phyloP scores from a whole-genome alignment of 225 moss, liverwort and hornwort genomes.

The Physcomitrellopsis africana region DNA sequence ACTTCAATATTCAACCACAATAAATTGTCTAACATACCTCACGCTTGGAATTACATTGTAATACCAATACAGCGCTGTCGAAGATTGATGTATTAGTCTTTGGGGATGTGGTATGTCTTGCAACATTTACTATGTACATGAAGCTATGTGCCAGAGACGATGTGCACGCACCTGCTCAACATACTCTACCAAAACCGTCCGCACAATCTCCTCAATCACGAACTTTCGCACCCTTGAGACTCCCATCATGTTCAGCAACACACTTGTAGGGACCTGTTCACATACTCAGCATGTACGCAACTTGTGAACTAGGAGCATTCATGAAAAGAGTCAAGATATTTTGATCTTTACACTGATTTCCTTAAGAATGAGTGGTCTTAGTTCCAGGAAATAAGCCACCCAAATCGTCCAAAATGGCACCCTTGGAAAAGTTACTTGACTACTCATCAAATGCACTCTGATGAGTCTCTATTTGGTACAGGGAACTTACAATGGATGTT shows the following conservation, averaged over 20 bases:
- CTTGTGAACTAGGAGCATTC: constrained; percentile 1
- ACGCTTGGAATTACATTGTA: background rate
- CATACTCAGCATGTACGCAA: background rate
- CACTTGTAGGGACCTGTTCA: constrained; percentile 73
- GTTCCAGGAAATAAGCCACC: background rate
- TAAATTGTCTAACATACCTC: background rate
- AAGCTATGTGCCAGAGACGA: background rate
- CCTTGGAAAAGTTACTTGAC: background rate
- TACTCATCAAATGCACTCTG: background rate
- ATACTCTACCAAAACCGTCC: constrained; percentile 68
- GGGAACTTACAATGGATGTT: constrained; percentile 71
- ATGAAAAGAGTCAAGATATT: background rate
- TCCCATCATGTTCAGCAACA: constrained; percentile 81
- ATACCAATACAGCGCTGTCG: background rate
- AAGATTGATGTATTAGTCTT: background rate
- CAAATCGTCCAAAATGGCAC: background rate
- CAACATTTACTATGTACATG: background rate
- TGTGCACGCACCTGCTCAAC: constrained; percentile 72
- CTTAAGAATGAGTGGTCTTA: background rate
- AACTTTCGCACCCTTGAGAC: constrained; percentile 79
- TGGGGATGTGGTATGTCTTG: too few relatives aligned
- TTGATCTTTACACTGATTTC: background rate
- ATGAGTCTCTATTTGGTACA: background rate
- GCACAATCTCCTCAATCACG: constrained; percentile 80
- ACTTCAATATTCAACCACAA: background rate